Base-by-base conservation (phyloP, 768 basidiomycete species). In the Suillus spraguei region DNA sequence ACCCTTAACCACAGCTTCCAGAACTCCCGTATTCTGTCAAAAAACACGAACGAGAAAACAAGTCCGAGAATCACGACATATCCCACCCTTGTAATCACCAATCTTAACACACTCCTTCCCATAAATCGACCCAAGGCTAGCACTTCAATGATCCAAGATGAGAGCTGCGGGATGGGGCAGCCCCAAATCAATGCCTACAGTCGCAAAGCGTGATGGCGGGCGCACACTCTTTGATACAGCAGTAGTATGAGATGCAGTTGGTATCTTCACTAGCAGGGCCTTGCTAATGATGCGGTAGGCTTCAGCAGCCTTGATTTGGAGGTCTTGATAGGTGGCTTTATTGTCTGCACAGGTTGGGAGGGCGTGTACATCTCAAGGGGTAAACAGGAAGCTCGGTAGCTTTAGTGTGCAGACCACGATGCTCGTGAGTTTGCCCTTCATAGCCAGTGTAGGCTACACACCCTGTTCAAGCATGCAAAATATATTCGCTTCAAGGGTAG, bases 121-220 rank as follows among this genome's bases (percentile, higher is more conserved):
- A n/a, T n/a, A n/a, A n/a, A n/a, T n/a, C n/a, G n/a, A n/a, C n/a
- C n/a, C n/a, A n/a, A n/a, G n/a, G n/a, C n/a, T n/a, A n/a, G n/a
- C n/a, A n/a, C n/a, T n/a, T n/a, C n/a, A n/a, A n/a, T n/a, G n/a
- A n/a, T n/a, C 41, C 14, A 62, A 6, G 66, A 67, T n/a, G 39
- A 35, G 33, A 55, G 44, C 28, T 4, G 42, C 36, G 20, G 62
- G 59, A 41, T 62, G 61, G 5, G 66, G 66, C 5, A 65, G 59
- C 20, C 52, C 59, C 13, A 64, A 65, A 32, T 14, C 46, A 24
- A 14, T 33, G 17, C 36, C 53, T 13, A 60, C 38, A 14, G 54
- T 60, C 33, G 50, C 61, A 54, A 62, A 63, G n/a, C 61, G 64
- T 7, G 66, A 65, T 16, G 56, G 66, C 28, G 66, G 61, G 42